phyloP scores from a whole-genome alignment of 2,329 filamentous ascomycete genomes.

The Sporothrix mexicana region DNA sequence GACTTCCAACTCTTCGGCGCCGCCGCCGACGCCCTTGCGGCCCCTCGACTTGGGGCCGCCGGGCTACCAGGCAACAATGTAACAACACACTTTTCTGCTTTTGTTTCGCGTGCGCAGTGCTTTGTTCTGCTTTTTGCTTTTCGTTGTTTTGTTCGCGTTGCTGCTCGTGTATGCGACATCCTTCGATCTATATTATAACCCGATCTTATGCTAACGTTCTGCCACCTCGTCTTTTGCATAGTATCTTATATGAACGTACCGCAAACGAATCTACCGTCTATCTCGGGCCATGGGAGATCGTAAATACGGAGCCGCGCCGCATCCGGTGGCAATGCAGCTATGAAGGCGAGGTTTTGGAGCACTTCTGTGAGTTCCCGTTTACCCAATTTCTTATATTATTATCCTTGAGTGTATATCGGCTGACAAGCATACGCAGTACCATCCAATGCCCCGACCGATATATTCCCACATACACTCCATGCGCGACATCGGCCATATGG shows the following conservation, averaged over 20 bases:
- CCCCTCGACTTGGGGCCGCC: constrained; percentile 59
- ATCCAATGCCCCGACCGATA: constrained; percentile 52
- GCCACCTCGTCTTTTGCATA: constrained; percentile 38
- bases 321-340: constrained; percentile 62
- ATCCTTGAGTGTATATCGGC: neutral
- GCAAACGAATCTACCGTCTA: constrained; percentile 57
- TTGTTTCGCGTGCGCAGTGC: constrained; percentile 38
- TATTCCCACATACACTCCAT: constrained; percentile 57
- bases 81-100: constrained; percentile 37
- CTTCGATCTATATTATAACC: neutral
- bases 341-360: constrained; percentile 57
- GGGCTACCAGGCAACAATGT: constrained; percentile 62
- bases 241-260: constrained; percentile 58
- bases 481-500: constrained; percentile 58
- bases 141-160: neutral
- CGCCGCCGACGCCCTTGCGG: constrained; percentile 48
- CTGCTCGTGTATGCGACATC: neutral
- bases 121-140: neutral
- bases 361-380: constrained; percentile 50
- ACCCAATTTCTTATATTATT: neutral
- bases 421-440: constrained; percentile 47
- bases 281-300: constrained; percentile 60
- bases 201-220: neutral
- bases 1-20: constrained; percentile 49
- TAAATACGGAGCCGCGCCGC: constrained; percentile 54